Base-by-base conservation (phyloP, 257 asterid genomes). In the Jacaranda mimosifolia region DNA sequence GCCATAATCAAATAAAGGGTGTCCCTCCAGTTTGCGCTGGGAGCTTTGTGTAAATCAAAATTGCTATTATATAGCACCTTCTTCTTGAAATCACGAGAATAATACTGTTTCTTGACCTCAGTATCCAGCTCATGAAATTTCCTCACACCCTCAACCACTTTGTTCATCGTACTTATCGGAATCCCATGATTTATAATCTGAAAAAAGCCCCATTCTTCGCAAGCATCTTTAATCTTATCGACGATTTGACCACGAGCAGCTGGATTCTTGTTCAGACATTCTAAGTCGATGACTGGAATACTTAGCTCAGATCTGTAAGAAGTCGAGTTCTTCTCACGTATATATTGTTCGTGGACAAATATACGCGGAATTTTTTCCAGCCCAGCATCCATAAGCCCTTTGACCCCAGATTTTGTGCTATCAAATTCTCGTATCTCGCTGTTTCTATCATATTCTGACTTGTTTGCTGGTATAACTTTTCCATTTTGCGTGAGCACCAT, bases 11-110 rank as follows among this genome's bases (percentile, higher is more conserved):
- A 73, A 36, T 79, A 81, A 9, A 80, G 26, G n/a, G 83, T 18
- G 48, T 87, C 91, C 55, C 90, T 87, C 94, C 94, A 89, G 1
- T 78, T 78, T 5, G 80, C 83, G 0, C 63, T 69, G 8, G 78
- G 55, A 10, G 85, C 12, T 63, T 36, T 73, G n/a, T 36, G 36
- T 7, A 81, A 39, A 73, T 83, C 87, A 10, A 79, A 81, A 42
- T 85, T 87, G 71, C 77, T 70, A 38, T 73, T 84, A 32, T 72
- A 70, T 5, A 73, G 13, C 7, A 87, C 71, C 17, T 60, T 81
- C 67, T 63, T 79, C 5, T 17, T 70, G 6, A 0, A 1, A 81
- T 87, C 86, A 4, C 85, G 73, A 4, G 89, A 80, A 58, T 87
- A 85, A 39, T 84, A 85, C 63, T 70, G 45, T 52, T 81, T 81